Evolutionary conservation across 2,329 filamentous ascomycete species (phyloP).

Genomic region (Helotiales sp.): DNA sequence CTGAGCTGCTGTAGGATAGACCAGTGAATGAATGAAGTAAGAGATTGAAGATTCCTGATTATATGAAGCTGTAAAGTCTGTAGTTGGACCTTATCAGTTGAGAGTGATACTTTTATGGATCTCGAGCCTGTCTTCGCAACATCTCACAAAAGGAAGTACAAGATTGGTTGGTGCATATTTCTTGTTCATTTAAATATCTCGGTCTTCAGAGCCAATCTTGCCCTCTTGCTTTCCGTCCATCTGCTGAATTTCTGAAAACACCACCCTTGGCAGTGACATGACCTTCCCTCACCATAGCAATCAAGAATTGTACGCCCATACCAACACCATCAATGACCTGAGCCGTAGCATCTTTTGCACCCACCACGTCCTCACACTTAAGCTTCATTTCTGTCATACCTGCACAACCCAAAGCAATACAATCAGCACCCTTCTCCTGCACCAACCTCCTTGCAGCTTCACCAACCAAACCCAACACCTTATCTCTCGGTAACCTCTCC

Average conservation of each 20-base stretch:
- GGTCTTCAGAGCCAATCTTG: conserved; percentile 41
- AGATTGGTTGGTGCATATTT: too few relatives aligned
- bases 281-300: conserved; percentile 46
- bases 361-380: conserved; percentile 48
- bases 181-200: not conserved
- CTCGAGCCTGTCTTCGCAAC: too few relatives aligned
- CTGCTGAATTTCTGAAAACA: conserved; percentile 41
- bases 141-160: not conserved
- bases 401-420: conserved; percentile 82
- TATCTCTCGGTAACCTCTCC: conserved; percentile 64
- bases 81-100: too few relatives aligned
- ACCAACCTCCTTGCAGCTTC: conserved; percentile 69
- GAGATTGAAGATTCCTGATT: not conserved
- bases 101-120: too few relatives aligned
- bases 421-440: conserved; percentile 54
- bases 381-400: conserved; percentile 85
- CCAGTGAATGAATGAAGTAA: not conserved
- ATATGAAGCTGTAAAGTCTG: too few relatives aligned
- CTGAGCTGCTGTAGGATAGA: conserved; percentile 30
- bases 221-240: conserved; percentile 40
- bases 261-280: conserved; percentile 46
- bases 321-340: conserved; percentile 53
- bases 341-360: conserved; percentile 39
- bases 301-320: conserved; percentile 46
- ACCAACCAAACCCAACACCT: conserved; percentile 65